These are phyloP conservation scores for Tylopilus felleus DNA, from an alignment of 768 basidiomycete species.

Conservation along the genomic window DNA sequence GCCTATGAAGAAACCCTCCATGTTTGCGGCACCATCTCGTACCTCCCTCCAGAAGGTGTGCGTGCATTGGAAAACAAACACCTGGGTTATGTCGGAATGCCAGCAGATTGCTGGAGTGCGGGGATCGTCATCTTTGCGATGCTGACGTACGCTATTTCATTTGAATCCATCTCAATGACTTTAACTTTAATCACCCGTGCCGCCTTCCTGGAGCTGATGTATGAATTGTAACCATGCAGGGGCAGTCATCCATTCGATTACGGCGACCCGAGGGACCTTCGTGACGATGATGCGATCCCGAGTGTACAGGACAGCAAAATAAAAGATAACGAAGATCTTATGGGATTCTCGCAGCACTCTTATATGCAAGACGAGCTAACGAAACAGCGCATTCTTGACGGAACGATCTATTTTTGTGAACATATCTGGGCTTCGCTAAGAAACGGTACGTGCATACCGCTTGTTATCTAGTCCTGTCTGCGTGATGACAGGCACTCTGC, in stretches of 20 bases:
- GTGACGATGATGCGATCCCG: slow-evolving; percentile 5
- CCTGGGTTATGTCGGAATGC: slow-evolving; percentile 74
- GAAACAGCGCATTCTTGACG: slow-evolving; percentile 67
- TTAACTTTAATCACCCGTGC: background rate
- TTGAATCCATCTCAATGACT: background rate
- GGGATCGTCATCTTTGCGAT: slow-evolving; percentile 81
- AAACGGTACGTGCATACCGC: slow-evolving; percentile 48
- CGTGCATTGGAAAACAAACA: slow-evolving; percentile 73
- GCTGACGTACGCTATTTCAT: slow-evolving; percentile 60
- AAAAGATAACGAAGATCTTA: slow-evolving; percentile 35
- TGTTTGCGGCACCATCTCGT: slow-evolving; percentile 85
- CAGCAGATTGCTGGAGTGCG: slow-evolving; percentile 88
- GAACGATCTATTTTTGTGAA: slow-evolving; percentile 53
- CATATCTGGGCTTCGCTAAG: slow-evolving; percentile 53
- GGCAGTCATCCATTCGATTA: slow-evolving; percentile 79
- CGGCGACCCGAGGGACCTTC: slow-evolving; percentile 30
- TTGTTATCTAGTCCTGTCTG: background rate
- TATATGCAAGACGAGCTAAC: slow-evolving; percentile 53
- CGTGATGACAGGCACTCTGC: background rate
- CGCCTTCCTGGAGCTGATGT: slow-evolving; percentile 10
- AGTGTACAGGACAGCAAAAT: slow-evolving; percentile 19
- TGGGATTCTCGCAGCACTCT: slow-evolving; percentile 32
- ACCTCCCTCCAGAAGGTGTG: slow-evolving; percentile 83
- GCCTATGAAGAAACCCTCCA: slow-evolving; percentile 81
- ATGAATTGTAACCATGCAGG: slow-evolving; percentile 34